phyloP scores from a whole-genome alignment of 208 protist species.

The Leishmania martiniquensis region DNA sequence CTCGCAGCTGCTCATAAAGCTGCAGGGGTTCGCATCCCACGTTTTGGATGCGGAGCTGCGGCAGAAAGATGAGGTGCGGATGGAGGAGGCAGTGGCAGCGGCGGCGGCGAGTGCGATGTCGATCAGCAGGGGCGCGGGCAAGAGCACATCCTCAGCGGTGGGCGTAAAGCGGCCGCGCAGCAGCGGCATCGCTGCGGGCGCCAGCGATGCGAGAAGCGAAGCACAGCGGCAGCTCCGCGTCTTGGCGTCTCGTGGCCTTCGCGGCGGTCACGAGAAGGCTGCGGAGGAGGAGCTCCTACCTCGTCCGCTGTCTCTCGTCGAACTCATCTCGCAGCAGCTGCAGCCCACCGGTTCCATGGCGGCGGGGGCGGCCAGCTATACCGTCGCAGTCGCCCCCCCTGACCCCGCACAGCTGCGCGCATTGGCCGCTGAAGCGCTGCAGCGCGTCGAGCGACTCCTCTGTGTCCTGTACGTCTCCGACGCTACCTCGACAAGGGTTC shows the following conservation, averaged over 20 bases:
- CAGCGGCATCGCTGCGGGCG: background rate
- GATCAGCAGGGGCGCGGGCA: background rate
- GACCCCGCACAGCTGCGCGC: conserved; percentile 15
- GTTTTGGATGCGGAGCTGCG: conserved; percentile 14
- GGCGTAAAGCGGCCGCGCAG: conserved; percentile 6
- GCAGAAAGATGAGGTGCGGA: background rate
- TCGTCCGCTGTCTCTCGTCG: background rate
- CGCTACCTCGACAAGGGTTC: conserved; percentile 26
- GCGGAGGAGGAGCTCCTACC: background rate
- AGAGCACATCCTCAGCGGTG: background rate
- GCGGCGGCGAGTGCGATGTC: background rate
- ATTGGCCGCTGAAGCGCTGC: conserved; percentile 21
- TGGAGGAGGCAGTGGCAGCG: background rate
- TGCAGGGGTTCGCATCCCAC: conserved; percentile 65
- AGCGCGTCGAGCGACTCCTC: conserved; percentile 35
- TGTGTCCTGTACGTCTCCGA: conserved; percentile 32
- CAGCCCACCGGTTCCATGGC: background rate
- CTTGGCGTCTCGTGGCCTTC: background rate
- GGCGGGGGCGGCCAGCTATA: background rate
- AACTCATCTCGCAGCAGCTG: conserved; percentile 7
- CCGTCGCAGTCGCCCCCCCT: background rate
- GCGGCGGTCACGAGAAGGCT: too few relatives aligned
- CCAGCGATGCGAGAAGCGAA: background rate
- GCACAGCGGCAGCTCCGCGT: conserved; percentile 9
- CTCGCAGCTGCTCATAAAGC: conserved; percentile 66